A percentile compares a stretch with the other conserved stretches of the same genome.
Conservation (phyloP, 1,284 basidiomycete species). For the Flammula alnicola region DNA sequence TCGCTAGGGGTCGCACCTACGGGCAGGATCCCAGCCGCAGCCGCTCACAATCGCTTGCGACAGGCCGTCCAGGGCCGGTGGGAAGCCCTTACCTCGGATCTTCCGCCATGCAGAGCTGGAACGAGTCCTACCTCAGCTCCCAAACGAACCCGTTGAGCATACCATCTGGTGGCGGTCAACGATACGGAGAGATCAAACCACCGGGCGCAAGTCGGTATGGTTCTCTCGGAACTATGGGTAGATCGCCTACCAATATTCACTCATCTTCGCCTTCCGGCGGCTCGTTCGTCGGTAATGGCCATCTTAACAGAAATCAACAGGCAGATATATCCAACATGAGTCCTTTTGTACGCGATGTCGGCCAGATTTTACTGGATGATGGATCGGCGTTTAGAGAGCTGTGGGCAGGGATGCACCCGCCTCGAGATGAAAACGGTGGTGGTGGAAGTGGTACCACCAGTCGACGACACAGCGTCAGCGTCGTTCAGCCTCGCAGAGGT, state of each 20-base stretch:
- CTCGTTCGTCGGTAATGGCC: constrained; percentile 48
- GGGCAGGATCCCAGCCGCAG: constrained; percentile 66
- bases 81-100: constrained; percentile 44
- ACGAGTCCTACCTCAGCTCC: constrained; percentile 48
- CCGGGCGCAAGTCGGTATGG: constrained; percentile 67
- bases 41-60: constrained; percentile 76
- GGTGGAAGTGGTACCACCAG: constrained; percentile 79
- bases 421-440: constrained; percentile 63
- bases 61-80: constrained; percentile 56
- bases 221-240: constrained; percentile 57
- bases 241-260: constrained; percentile 53
- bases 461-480: constrained; percentile 84
- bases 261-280: constrained; percentile 47
- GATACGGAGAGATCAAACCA: constrained; percentile 64
- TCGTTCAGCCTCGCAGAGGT: constrained; percentile 75
- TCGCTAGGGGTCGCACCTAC: constrained; percentile 58
- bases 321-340: constrained; percentile 77
- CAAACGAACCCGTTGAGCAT: constrained; percentile 55
- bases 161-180: constrained; percentile 41
- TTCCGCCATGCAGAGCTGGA: constrained; percentile 57
- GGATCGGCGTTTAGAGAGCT: constrained; percentile 68
- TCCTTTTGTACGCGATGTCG: constrained; percentile 80
- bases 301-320: constrained; percentile 44
- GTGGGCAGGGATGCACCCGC: constrained; percentile 68
- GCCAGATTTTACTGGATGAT: constrained; percentile 75